Conservation (phyloP, 2,329 filamentous ascomycete species). For the Colletotrichum tabaci region DNA sequence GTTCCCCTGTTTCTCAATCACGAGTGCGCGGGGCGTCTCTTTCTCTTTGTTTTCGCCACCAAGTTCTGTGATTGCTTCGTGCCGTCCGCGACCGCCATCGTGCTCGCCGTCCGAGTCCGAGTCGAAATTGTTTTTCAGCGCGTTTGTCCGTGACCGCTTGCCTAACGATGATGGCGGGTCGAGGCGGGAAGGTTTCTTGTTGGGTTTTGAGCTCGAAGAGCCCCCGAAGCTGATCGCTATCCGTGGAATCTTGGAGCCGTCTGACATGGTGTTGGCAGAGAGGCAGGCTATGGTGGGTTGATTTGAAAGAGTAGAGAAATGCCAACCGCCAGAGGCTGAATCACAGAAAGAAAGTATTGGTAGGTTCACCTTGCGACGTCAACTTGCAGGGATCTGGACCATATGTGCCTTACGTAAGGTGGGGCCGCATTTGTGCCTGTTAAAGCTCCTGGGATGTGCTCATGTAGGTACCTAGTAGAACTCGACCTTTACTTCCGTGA, state of each 20-base stretch:
- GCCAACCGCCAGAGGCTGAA: constrained; percentile 3
- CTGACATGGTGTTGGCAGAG: constrained; percentile 32
- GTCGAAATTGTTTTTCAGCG: constrained; percentile 62
- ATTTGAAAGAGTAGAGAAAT: neutral
- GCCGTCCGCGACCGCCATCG: constrained; percentile 47
- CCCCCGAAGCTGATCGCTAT: constrained; percentile 44
- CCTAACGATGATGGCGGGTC: constrained; percentile 61
- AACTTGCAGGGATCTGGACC: constrained; percentile 29
- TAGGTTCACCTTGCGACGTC: constrained; percentile 36
- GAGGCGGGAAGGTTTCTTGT: constrained; percentile 26
- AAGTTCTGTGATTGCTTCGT: constrained; percentile 67
- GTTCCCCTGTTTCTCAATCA: constrained; percentile 73
- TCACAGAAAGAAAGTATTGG: constrained; percentile 24
- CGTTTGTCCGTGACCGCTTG: constrained; percentile 62
- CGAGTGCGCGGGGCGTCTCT: constrained; percentile 55
- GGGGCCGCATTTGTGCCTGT: constrained; percentile 7
- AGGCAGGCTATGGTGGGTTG: neutral
- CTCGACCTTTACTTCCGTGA: neutral
- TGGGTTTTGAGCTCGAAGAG: constrained; percentile 31
- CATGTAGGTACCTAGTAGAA: neutral
- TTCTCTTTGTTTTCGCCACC: constrained; percentile 59
- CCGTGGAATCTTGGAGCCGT: constrained; percentile 32
- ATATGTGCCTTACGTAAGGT: constrained; percentile 26
- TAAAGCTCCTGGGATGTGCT: neutral
- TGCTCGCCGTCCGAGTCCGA: constrained; percentile 51